Conservation (phyloP, 2,329 filamentous ascomycete species). For the Sporothrix phasma region DNA sequence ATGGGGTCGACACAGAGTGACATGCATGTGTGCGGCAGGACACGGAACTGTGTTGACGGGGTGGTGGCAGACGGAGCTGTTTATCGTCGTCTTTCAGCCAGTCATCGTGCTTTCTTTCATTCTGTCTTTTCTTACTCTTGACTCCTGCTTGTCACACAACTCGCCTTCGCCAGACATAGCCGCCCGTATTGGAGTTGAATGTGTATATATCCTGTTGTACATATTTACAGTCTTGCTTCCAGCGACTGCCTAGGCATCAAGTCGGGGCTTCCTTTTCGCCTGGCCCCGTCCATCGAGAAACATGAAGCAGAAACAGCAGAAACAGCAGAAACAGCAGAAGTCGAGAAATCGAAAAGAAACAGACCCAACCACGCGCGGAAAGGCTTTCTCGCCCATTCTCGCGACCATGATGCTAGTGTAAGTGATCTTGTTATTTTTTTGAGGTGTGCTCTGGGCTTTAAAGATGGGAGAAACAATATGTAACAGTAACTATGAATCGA, state of each 20-base stretch:
- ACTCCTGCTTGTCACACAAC: neutral
- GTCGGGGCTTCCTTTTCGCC: neutral
- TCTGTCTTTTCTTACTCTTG: no score
- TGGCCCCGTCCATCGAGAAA: neutral
- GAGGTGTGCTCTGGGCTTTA: neutral
- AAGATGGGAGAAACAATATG: neutral
- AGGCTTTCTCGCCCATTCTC: neutral
- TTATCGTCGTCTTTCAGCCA: no score
- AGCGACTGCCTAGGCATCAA: neutral
- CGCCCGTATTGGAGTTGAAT: neutral
- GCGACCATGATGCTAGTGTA: neutral
- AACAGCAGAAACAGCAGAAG: neutral
- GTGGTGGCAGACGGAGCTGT: neutral
- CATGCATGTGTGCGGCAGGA: slow-evolving; percentile 1
- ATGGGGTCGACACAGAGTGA: neutral
- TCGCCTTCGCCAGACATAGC: neutral
- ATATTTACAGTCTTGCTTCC: slow-evolving; percentile 3
- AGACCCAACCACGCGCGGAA: neutral
- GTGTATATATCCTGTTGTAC: slow-evolving; percentile 2
- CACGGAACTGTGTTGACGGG: neutral
- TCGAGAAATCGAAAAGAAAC: neutral
- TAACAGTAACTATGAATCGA: neutral
- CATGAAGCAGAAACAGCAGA: neutral
- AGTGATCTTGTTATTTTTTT: slow-evolving; percentile 8
- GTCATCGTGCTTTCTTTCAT: no score